Percentiles rank a stretch among this genome's conserved stretches.
Evolutionary conservation across 129 eudicot species (phyloP).

Genomic region (Chrysanthemum lavandulifolium): DNA sequence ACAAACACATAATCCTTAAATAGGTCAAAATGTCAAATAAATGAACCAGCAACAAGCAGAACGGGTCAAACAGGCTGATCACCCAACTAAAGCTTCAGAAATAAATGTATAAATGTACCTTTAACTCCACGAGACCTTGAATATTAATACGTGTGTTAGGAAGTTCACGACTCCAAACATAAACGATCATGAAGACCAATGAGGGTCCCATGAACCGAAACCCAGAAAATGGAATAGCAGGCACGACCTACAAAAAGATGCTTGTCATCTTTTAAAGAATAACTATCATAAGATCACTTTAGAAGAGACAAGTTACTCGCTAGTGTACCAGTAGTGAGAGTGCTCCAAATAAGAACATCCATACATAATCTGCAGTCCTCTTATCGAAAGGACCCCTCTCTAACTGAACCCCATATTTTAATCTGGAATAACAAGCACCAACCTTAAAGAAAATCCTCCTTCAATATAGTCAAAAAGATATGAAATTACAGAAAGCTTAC

Average conservation of each 20-base stretch:
- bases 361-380: conserved; percentile 64
- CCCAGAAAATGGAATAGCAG: conserved; percentile 49
- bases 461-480: not conserved
- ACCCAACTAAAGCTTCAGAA: not conserved
- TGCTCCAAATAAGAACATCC: conserved; percentile 74
- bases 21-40: not conserved
- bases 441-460: not conserved
- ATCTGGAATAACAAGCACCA: conserved; percentile 31
- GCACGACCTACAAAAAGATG: conserved; percentile 32
- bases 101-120: conserved; percentile 35
- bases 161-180: conserved; percentile 63
- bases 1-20: not conserved
- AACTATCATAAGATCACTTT: too few relatives aligned
- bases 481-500: conserved; percentile 30
- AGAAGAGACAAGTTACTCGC: not conserved
- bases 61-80: not conserved
- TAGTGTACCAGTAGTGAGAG: conserved; percentile 45
- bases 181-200: conserved; percentile 61
- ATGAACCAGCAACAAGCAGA: too few relatives aligned
- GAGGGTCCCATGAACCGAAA: conserved; percentile 49
- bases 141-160: conserved; percentile 57
- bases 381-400: conserved; percentile 74
- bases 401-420: conserved; percentile 54
- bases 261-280: not conserved
- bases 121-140: conserved; percentile 51